Percentiles rank a stretch among this genome's conserved stretches.
phyloP scores from a whole-genome alignment of 2,329 filamentous ascomycete species.

The Xylaria sp. region DNA sequence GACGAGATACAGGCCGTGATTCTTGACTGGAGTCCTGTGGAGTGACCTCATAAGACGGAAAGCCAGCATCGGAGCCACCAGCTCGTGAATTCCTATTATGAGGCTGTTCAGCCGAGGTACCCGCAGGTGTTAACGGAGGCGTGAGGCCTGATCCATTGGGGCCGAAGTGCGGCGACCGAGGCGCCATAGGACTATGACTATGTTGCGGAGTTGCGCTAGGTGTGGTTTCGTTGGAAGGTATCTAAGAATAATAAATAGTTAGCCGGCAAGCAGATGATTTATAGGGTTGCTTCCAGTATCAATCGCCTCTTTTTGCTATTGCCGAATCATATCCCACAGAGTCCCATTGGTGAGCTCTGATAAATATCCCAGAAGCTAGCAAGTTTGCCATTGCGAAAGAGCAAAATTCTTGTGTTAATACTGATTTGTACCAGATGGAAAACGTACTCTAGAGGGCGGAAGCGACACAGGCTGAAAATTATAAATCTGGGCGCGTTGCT shows the following conservation, averaged over 20 bases:
- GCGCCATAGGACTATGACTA: slow-evolving; percentile 72
- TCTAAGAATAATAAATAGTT: slow-evolving; percentile 53
- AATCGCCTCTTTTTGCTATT: slow-evolving; percentile 7
- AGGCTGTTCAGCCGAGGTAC: slow-evolving; percentile 64
- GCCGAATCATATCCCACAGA: slow-evolving; percentile 7
- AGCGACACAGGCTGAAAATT: slow-evolving; percentile 92
- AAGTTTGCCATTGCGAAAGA: slow-evolving; percentile 10
- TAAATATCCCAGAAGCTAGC: neutral
- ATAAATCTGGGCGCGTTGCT: slow-evolving; percentile 84
- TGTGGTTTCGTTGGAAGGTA: slow-evolving; percentile 69
- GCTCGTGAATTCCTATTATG: slow-evolving; percentile 39
- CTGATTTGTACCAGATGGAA: slow-evolving; percentile 44
- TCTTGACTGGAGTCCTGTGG: slow-evolving; percentile 75
- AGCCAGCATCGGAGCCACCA: slow-evolving; percentile 43
- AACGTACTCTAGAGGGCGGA: slow-evolving; percentile 81
- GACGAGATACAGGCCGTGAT: slow-evolving; percentile 55
- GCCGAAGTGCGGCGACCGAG: slow-evolving; percentile 73
- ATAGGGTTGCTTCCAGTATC: slow-evolving; percentile 2
- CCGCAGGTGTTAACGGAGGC: slow-evolving; percentile 88
- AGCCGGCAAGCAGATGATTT: slow-evolving; percentile 29
- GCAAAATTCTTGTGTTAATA: slow-evolving; percentile 6
- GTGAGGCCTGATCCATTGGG: slow-evolving; percentile 78
- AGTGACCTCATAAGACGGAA: slow-evolving; percentile 65
- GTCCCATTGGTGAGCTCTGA: neutral
- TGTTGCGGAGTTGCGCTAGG: slow-evolving; percentile 70